Base-by-base conservation (phyloP, 2,329 filamentous ascomycete species). In the Biscogniauxia sp. region DNA sequence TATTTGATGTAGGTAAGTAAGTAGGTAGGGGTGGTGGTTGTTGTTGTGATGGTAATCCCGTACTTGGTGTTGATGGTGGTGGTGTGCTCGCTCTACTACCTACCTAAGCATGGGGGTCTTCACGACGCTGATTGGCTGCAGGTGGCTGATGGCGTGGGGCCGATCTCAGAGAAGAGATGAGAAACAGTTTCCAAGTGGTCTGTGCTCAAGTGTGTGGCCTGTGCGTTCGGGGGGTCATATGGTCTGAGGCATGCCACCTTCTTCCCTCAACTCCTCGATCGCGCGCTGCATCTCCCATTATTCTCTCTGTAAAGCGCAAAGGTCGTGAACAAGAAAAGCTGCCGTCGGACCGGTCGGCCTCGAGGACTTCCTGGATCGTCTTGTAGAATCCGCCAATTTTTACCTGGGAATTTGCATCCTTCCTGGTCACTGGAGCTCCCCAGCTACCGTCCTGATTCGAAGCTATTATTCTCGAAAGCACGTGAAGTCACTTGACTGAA, bases 401-500 rank as follows among this genome's bases (percentile, higher is more conserved):
- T 7, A 15, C 13, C 52, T 19, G 13, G 17, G 52, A 54, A 45
- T 45, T 45, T 45, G 37, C 37, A 45, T 17, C 15, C 17, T 45
- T 45, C 37, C 11, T 59, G 59, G 64, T 63, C 58, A 60, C 62
- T 65, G 59, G 64, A 66, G 62, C 67, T 68, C 65, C 63, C 69
- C 69, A 68, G 67, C 68, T 63, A 65, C 62, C 65, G 66, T 66
- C 67, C 64, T 66, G 60, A 61, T 70, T 70, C 68, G 62, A 70
- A 66, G 60, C 68, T 69, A 68, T 61, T 66, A 53, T 57, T 61
- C 64, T 66, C 61, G 65, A 68, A 65, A 70, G 68, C 70, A 72
- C 69, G 70, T 71, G 70, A 72, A 72, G 70, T 71, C 69, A 71
- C 69, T 70, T 70, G 69, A 66, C 69, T 69, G 65, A 67, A 61